Evolutionary conservation across 176 grass and related monocot species (phyloP).

Genomic region (Carex pumila): DNA sequence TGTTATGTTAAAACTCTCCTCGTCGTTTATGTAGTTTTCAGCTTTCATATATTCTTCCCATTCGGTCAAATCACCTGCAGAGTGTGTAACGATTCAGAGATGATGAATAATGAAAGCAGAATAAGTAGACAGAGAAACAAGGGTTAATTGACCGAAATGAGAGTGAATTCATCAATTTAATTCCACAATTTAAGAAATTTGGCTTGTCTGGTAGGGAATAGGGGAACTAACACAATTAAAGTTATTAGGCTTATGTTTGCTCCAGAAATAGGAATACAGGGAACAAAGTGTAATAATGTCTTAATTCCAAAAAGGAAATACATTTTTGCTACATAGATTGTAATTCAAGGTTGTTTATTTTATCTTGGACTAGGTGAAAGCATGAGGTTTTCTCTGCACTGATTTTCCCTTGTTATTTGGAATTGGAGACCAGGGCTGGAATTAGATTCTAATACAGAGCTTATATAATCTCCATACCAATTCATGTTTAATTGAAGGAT

Average conservation of each 20-base stretch:
- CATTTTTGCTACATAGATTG: neutral
- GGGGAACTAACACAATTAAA: neutral
- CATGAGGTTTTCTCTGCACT: neutral
- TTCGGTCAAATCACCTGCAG: slow-evolving; percentile 40
- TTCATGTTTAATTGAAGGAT: neutral
- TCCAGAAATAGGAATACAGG: neutral
- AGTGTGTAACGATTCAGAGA: neutral
- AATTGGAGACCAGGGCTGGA: neutral
- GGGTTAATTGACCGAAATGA: neutral
- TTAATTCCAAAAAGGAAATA: neutral
- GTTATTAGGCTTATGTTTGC: neutral
- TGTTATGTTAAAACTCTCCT: slow-evolving; percentile 61
- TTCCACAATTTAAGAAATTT: neutral
- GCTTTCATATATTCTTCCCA: slow-evolving; percentile 80
- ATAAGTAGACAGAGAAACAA: neutral
- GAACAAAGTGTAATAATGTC: neutral
- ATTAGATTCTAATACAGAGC: neutral
- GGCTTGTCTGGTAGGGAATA: neutral
- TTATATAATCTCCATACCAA: neutral
- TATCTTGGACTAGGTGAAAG: neutral
- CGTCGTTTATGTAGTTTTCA: slow-evolving; percentile 62
- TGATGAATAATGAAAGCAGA: neutral
- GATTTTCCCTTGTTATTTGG: neutral
- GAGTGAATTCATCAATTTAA: neutral
- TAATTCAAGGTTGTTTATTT: neutral